phyloP scores from a whole-genome alignment of 768 basidiomycete species.

The Clitopilus hobsonii region DNA sequence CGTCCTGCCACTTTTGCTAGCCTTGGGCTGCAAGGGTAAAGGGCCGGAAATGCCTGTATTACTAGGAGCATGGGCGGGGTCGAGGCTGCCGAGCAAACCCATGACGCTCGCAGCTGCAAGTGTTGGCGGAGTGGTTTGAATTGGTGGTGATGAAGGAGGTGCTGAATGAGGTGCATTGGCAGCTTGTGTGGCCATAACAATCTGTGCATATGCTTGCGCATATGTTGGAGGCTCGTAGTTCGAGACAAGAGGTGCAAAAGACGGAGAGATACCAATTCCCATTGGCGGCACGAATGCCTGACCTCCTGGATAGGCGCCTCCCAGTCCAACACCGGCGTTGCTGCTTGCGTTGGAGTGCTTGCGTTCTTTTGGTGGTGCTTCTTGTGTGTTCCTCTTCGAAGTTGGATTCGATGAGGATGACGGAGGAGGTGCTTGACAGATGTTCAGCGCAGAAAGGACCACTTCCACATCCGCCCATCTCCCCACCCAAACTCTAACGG shows the following conservation, averaged over 20 bases:
- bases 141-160: background rate
- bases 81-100: constrained; percentile 5
- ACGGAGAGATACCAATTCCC: background rate
- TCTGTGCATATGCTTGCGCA: background rate
- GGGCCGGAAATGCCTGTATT: background rate
- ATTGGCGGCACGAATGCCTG: background rate
- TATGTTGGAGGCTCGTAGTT: background rate
- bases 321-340: background rate
- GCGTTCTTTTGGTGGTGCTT: constrained; percentile 12
- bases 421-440: background rate
- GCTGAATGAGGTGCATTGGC: background rate
- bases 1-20: constrained; percentile 1
- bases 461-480: constrained; percentile 67
- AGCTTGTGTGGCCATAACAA: background rate
- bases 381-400: constrained; percentile 19
- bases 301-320: background rate
- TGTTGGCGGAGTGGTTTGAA: background rate
- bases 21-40: background rate
- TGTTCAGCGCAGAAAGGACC: constrained; percentile 22
- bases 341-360: background rate
- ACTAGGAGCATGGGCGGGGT: constrained; percentile 5
- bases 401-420: background rate
- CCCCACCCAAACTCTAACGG: constrained; percentile 63
- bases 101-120: background rate
- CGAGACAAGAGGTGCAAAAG: background rate